A percentile compares a stretch with the other conserved stretches of the same genome.
These are phyloP conservation scores for Hypomontagnella submonticulosa DNA, from an alignment of 495 filamentous ascomycete genomes.

Conservation along the genomic window DNA sequence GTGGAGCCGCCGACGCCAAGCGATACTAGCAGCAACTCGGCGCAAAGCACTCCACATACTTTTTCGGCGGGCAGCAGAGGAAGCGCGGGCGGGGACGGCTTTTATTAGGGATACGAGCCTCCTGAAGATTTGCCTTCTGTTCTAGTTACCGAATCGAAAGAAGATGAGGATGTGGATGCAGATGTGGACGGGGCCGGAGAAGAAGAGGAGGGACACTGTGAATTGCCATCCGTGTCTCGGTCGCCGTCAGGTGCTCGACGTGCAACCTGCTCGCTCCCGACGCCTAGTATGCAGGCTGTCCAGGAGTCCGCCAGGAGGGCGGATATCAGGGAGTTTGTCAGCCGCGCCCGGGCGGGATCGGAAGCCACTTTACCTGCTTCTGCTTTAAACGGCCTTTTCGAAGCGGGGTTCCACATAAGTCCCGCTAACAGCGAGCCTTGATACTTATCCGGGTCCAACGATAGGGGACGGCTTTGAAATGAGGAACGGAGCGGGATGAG, in stretches of 20 bases:
- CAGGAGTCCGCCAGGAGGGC: conserved; percentile 46
- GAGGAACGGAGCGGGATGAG: neutral
- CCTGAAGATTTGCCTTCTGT: conserved; percentile 35
- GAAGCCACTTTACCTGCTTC: conserved; percentile 28
- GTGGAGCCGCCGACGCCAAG: conserved; percentile 66
- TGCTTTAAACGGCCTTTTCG: neutral
- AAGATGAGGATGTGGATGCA: conserved; percentile 5
- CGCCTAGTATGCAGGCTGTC: conserved; percentile 34
- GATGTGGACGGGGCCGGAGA: too few species aligned
- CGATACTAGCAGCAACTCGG: conserved; percentile 54
- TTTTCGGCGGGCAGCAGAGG: conserved; percentile 37
- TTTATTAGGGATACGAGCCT: conserved; percentile 46
- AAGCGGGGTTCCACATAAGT: conserved; percentile 37
- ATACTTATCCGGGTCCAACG: neutral
- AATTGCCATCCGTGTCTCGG: too few species aligned
- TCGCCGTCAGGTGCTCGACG: neutral
- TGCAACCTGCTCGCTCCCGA: conserved; percentile 10
- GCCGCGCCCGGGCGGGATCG: conserved; percentile 37
- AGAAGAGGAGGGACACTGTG: too few species aligned
- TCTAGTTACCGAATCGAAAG: conserved; percentile 25
- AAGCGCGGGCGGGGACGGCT: conserved; percentile 44
- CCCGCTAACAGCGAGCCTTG: conserved; percentile 40
- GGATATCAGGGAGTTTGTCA: conserved; percentile 31
- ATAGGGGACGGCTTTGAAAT: neutral
- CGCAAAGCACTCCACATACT: conserved; percentile 52